Percentiles rank a stretch among this genome's conserved stretches.
Evolutionary conservation across 2,329 filamentous ascomycete species (phyloP).

Genomic region (Aspergillus spinulosporus): DNA sequence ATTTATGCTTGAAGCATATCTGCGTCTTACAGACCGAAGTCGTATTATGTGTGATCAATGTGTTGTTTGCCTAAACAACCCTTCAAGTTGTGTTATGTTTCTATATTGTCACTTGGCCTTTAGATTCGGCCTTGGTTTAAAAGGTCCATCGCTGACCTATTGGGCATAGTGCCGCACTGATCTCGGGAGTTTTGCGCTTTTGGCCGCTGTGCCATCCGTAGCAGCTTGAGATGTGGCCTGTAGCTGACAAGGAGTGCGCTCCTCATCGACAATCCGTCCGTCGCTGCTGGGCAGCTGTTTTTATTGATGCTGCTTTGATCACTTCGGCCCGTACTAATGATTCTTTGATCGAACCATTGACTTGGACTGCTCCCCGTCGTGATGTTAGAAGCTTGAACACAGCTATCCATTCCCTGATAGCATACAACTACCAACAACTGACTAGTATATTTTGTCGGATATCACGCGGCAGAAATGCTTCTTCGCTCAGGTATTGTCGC

Average conservation of each 20-base stretch:
- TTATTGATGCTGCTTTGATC: not conserved
- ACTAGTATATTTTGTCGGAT: not conserved
- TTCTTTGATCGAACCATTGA: not conserved
- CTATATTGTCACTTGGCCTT: not conserved
- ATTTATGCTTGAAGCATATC: conserved; percentile 14
- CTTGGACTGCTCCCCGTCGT: conserved; percentile 17
- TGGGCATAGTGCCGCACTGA: not conserved
- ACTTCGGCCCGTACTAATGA: not conserved
- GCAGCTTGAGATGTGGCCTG: conserved; percentile 36
- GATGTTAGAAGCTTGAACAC: conserved; percentile 24
- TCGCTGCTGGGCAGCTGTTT: not conserved
- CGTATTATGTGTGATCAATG: conserved; percentile 5
- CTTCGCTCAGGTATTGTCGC: conserved; percentile 17
- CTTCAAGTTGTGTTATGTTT: not conserved
- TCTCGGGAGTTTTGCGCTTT: conserved; percentile 30
- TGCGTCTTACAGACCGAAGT: not conserved
- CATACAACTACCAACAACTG: not conserved
- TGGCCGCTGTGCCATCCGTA: conserved; percentile 36
- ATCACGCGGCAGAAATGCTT: conserved; percentile 24
- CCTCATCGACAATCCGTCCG: not conserved
- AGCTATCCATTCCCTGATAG: conserved; percentile 11
- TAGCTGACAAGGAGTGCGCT: not conserved
- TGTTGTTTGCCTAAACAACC: not conserved
- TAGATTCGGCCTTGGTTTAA: not conserved
- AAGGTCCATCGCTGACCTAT: conserved; percentile 7